phyloP scores from a whole-genome alignment of 2,329 filamentous ascomycete genomes.

The Rhytidhysteron rufulum region DNA sequence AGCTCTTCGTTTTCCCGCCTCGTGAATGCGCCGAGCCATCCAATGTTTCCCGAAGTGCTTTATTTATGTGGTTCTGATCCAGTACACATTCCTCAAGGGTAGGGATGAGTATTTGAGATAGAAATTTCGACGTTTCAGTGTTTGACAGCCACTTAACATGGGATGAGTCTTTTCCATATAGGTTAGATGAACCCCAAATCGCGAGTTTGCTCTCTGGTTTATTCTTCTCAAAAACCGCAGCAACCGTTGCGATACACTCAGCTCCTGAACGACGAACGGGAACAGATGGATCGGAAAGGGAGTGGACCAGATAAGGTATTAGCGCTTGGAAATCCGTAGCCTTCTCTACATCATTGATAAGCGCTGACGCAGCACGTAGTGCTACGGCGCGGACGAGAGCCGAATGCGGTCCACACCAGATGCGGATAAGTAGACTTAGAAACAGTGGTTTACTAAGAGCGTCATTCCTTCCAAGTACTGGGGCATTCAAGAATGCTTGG shows the following conservation, averaged over 20 bases:
- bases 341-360: conserved; percentile 29
- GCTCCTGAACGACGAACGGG: conserved; percentile 73
- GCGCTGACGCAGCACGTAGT: conserved; percentile 51
- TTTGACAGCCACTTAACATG: conserved; percentile 55
- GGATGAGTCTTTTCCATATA: conserved; percentile 59
- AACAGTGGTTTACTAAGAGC: conserved; percentile 63
- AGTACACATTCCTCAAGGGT: conserved; percentile 81
- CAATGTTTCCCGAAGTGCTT: conserved; percentile 58
- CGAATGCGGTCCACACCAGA: conserved; percentile 71
- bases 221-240: conserved; percentile 12
- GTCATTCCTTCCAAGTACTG: conserved; percentile 52
- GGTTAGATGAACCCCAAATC: conserved; percentile 22
- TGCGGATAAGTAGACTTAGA: conserved; percentile 69
- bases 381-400: conserved; percentile 66
- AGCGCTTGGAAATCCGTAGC: conserved; percentile 70
- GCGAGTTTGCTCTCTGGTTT: conserved; percentile 35
- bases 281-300: conserved; percentile 70
- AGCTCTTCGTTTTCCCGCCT: conserved; percentile 15
- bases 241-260: conserved; percentile 50
- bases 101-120: conserved; percentile 66
- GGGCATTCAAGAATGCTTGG: conserved; percentile 48
- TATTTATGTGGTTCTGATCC: conserved; percentile 67
- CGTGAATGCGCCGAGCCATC: conserved; percentile 49
- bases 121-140: conserved; percentile 57
- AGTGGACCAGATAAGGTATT: conserved; percentile 74